Evolutionary conservation across 805 yeast genomes (phyloP).

Genomic region (Ogataea neopini): DNA sequence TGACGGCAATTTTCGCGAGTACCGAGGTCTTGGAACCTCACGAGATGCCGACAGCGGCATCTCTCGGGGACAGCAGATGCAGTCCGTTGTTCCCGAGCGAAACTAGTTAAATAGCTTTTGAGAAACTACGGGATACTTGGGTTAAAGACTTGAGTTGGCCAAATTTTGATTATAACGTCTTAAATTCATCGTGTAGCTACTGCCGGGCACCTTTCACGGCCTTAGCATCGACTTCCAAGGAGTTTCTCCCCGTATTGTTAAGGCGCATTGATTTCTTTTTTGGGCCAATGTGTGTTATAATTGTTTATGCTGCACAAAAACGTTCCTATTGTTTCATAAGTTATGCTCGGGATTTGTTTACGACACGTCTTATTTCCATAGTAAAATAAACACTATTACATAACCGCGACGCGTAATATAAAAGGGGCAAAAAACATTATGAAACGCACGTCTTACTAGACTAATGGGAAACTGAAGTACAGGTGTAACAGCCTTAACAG

Average conservation of each 20-base stretch:
- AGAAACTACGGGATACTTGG: too few species aligned
- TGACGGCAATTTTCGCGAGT: background rate
- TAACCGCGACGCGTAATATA: slow-evolving; percentile 4
- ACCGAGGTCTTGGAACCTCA: background rate
- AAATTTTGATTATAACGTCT: too few species aligned
- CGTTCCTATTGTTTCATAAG: background rate
- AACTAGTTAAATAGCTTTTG: too few species aligned
- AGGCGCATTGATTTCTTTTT: too few species aligned
- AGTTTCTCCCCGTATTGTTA: too few species aligned
- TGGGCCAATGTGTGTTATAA: background rate
- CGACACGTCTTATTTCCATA: background rate
- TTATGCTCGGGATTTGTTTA: background rate
- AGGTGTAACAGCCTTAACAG: background rate
- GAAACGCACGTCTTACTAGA: background rate
- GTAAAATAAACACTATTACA: background rate
- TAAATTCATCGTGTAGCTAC: too few species aligned
- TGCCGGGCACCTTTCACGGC: too few species aligned
- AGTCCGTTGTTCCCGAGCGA: too few species aligned
- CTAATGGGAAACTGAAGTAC: background rate
- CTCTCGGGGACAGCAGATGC: too few species aligned
- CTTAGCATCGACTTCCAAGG: too few species aligned
- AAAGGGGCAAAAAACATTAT: background rate
- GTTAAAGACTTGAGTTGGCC: too few species aligned
- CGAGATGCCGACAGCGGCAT: too few species aligned
- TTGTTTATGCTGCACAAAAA: background rate